A percentile compares a stretch with the other conserved stretches of the same genome.
Conservation (phyloP, 805 yeast genomes). For the Kazachstania bromeliacearum region DNA sequence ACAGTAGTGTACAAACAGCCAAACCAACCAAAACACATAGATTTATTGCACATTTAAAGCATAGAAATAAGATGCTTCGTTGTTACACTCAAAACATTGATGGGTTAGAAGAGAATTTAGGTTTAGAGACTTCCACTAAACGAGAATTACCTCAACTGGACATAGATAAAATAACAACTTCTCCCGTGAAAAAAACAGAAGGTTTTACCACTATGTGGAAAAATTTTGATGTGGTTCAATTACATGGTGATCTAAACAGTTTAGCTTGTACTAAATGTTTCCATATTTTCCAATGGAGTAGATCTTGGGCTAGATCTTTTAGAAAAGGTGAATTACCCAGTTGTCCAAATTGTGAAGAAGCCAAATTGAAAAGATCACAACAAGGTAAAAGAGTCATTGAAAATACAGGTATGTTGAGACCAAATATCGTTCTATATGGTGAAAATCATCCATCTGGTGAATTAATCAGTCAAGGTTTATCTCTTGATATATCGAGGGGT, state of each 20-base stretch:
- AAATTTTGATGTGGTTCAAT: conserved; percentile 66
- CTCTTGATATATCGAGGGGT: conserved; percentile 46
- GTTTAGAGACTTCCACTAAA: conserved; percentile 50
- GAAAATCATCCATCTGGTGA: conserved; percentile 89
- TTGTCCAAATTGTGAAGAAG: conserved; percentile 59
- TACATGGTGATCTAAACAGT: conserved; percentile 80
- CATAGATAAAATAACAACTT: not conserved
- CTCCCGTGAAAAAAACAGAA: conserved; percentile 10
- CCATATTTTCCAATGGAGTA: conserved; percentile 50
- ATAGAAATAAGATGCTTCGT: conserved; percentile 57
- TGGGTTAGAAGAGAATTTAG: conserved; percentile 63
- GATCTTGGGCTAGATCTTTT: conserved; percentile 37
- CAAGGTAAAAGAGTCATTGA: conserved; percentile 70
- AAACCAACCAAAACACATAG: conserved; percentile 77
- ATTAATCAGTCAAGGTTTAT: conserved; percentile 59
- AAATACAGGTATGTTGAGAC: conserved; percentile 67
- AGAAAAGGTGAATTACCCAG: conserved; percentile 62
- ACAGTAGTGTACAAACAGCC: conserved; percentile 54
- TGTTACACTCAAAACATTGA: conserved; percentile 96
- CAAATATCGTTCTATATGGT: conserved; percentile 86
- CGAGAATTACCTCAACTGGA: conserved; percentile 1
- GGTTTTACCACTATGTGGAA: conserved; percentile 43
- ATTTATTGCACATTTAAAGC: conserved; percentile 52
- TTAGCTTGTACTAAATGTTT: conserved; percentile 71
- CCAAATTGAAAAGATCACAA: conserved; percentile 45